These are phyloP conservation scores for Quercus glauca DNA, from an alignment of 306 rosid genomes.

Conservation along the genomic window DNA sequence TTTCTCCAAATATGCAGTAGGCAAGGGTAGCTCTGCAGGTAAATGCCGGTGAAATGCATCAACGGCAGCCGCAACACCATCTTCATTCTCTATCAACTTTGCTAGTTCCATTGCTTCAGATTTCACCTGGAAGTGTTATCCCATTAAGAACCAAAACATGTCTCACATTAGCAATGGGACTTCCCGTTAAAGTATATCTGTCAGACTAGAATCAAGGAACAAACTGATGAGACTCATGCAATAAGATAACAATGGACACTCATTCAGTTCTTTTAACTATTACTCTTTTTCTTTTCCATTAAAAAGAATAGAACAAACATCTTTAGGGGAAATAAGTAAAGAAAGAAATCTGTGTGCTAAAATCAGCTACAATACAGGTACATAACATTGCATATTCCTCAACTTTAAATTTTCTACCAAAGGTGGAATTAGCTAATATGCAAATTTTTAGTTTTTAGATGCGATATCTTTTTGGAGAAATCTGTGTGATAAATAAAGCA, in stretches of 20 bases:
- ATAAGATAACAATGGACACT: background rate
- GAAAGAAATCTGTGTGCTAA: background rate
- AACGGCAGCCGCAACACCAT: slow-evolving; percentile 91
- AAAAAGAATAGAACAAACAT: background rate
- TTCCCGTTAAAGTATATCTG: background rate
- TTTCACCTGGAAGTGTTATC: slow-evolving; percentile 54
- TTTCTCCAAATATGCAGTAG: slow-evolving; percentile 45
- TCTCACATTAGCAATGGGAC: background rate
- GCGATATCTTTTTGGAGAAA: background rate
- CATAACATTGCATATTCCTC: background rate
- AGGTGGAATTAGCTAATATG: background rate
- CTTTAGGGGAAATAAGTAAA: background rate
- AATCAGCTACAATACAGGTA: background rate
- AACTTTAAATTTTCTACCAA: background rate
- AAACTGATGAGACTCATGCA: background rate
- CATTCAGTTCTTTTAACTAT: background rate
- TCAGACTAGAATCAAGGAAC: background rate
- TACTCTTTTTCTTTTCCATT: background rate
- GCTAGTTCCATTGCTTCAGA: slow-evolving; percentile 64
- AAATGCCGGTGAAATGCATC: slow-evolving; percentile 86
- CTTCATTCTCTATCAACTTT: slow-evolving; percentile 79
- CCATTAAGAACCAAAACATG: slow-evolving; percentile 4
- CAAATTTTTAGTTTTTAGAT: background rate
- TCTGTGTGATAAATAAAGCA: background rate
- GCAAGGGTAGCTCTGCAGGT: slow-evolving; percentile 72